Evolutionary conservation across 1,139 yeast genomes (phyloP).

Genomic region (Komagataea norvegica): DNA sequence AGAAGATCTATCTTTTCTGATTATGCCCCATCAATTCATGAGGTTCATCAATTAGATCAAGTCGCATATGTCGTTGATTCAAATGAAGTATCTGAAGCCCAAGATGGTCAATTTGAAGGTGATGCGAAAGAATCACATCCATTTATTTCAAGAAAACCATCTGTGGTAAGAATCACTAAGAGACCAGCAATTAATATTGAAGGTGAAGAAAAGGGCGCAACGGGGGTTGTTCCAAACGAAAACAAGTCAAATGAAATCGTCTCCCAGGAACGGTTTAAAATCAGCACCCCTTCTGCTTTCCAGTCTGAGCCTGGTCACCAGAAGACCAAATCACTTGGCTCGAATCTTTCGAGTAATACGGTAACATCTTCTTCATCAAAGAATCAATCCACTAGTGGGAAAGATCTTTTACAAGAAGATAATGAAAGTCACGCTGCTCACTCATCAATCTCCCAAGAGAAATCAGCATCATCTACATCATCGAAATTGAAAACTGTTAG

Average conservation of each 20-base stretch:
- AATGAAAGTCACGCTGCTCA: not conserved
- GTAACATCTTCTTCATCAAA: slow-evolving; percentile 5
- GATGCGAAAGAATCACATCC: slow-evolving; percentile 10
- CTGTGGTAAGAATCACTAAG: slow-evolving; percentile 19
- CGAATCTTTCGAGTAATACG: slow-evolving; percentile 9
- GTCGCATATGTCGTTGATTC: slow-evolving; percentile 35
- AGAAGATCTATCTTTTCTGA: slow-evolving; percentile 40
- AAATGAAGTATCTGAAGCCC: not conserved
- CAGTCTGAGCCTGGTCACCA: slow-evolving; percentile 2
- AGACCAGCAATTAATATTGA: slow-evolving; percentile 8
- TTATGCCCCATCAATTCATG: slow-evolving; percentile 43
- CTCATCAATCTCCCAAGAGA: too few relatives aligned
- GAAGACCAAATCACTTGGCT: slow-evolving; percentile 5
- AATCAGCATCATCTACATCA: too few relatives aligned
- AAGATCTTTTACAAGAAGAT: too few relatives aligned
- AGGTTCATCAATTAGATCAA: slow-evolving; percentile 40
- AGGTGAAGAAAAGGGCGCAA: not conserved
- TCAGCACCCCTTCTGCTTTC: slow-evolving; percentile 8
- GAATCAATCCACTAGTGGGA: not conserved
- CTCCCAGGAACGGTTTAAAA: slow-evolving; percentile 8
- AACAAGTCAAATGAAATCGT: not conserved
- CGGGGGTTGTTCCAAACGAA: slow-evolving; percentile 1
- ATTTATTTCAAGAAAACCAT: slow-evolving; percentile 13
- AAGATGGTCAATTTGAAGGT: slow-evolving; percentile 1
- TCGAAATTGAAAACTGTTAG: not conserved